Base-by-base conservation (phyloP, 306 rosid species). In the Dryas alaskensis region DNA sequence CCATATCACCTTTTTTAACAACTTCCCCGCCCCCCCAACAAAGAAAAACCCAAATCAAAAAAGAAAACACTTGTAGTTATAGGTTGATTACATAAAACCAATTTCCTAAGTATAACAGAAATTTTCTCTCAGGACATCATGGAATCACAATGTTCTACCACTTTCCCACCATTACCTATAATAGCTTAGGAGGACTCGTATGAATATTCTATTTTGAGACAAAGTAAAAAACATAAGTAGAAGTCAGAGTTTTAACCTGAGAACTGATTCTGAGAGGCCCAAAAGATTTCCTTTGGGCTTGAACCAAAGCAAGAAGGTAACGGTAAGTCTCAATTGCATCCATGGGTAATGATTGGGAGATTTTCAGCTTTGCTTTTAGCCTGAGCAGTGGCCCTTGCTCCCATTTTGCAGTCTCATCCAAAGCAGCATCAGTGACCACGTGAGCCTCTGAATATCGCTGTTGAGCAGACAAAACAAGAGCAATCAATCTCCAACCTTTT, bases 271-370 rank as follows among this genome's bases (percentile, higher is more conserved):
- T 80, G 52, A 82, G 80, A 71, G 92, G 83, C 45, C 96, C 96
- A 85, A 76, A 88, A n/a, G 99, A 92, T 78, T 90, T 92, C 81
- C 80, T 90, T 65, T 88, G 95, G 31, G 98, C 96, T 82, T 94
- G 97, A 86, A 94, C 94, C 86, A 94, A 88, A 60, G 99, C 96
- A 83, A 94, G 98, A 60, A 94, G 96, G 88, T 83, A 68, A 6
- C 97, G 88, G 48, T 89, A 92, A 58, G 96, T 92, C 83, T 94
- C 98, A 86, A 92, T 88, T 65, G 98, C 96, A 73, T 92, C 97
- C 88, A 79, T 88, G 43, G 89, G 92, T 67, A 78, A 81, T 44
- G 93, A 88, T 83, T 86, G 92, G 45, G 88, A 82, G 64, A 90
- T 79, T 85, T 86, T 94, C 77, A 94, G 82, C 88, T 90, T 92